Percentiles rank a stretch among this genome's conserved stretches.
phyloP scores from a whole-genome alignment of 2,329 filamentous ascomycete species.

The Penicillium paneum region DNA sequence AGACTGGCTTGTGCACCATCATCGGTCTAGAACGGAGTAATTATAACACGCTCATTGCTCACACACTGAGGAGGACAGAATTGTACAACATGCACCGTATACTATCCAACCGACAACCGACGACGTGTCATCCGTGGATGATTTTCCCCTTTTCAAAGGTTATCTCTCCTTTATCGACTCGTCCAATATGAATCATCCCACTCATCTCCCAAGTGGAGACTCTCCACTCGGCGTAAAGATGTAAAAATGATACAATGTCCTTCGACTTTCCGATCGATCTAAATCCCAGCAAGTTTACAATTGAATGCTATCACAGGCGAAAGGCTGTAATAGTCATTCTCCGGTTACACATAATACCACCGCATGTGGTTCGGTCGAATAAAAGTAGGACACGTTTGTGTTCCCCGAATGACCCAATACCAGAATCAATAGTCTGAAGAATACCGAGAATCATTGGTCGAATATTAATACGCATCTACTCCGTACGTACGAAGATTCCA shows the following conservation, averaged over 20 bases:
- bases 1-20: neutral
- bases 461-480: neutral
- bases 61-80: no score
- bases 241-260: neutral
- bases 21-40: neutral
- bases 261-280: neutral
- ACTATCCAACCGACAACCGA: neutral
- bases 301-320: no score
- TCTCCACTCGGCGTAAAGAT: neutral
- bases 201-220: neutral
- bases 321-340: neutral
- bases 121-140: neutral
- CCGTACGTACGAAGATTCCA: neutral
- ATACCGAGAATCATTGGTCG: neutral
- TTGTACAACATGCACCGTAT: neutral
- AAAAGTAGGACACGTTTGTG: neutral
- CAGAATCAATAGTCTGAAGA: neutral
- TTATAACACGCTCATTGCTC: no score
- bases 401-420: neutral
- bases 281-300: neutral
- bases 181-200: neutral
- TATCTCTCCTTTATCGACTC: neutral
- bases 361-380: neutral
- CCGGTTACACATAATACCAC: neutral
- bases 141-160: neutral